phyloP scores from a whole-genome alignment of 805 yeast species.

The Spathaspora passalidarum region DNA sequence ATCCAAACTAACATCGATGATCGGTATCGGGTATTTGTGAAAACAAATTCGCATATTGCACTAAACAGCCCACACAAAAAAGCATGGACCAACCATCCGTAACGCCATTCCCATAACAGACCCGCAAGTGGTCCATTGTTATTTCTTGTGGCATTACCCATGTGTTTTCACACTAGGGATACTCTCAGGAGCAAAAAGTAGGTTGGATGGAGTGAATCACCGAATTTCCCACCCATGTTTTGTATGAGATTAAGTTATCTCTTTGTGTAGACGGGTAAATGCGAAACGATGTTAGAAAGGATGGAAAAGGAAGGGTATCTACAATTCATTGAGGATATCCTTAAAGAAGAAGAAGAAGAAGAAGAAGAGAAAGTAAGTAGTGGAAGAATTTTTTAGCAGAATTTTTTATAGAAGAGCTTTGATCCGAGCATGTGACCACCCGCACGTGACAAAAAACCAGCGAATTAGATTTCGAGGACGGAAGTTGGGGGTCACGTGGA shows the following conservation, averaged over 20 bases:
- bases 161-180: constrained; percentile 51
- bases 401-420: background rate
- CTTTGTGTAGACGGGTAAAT: constrained; percentile 42
- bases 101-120: constrained; percentile 48
- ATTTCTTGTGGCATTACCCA: constrained; percentile 59
- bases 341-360: background rate
- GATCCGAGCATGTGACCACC: background rate
- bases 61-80: constrained; percentile 46
- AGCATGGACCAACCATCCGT: constrained; percentile 53
- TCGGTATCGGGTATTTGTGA: constrained; percentile 60
- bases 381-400: background rate
- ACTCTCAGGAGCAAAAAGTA: constrained; percentile 52
- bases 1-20: constrained; percentile 49
- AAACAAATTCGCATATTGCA: constrained; percentile 55
- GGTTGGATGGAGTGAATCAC: constrained; percentile 52
- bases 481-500: background rate
- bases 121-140: constrained; percentile 17
- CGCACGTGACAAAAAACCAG: background rate
- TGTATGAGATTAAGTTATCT: constrained; percentile 10
- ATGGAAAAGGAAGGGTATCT: constrained; percentile 15
- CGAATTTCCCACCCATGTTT: constrained; percentile 63
- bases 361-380: background rate
- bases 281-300: constrained; percentile 46
- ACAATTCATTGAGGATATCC: background rate
- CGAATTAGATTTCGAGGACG: background rate